Evolutionary conservation across 2,329 filamentous ascomycete genomes (phyloP).

Genomic region (Zasmidium cellare): DNA sequence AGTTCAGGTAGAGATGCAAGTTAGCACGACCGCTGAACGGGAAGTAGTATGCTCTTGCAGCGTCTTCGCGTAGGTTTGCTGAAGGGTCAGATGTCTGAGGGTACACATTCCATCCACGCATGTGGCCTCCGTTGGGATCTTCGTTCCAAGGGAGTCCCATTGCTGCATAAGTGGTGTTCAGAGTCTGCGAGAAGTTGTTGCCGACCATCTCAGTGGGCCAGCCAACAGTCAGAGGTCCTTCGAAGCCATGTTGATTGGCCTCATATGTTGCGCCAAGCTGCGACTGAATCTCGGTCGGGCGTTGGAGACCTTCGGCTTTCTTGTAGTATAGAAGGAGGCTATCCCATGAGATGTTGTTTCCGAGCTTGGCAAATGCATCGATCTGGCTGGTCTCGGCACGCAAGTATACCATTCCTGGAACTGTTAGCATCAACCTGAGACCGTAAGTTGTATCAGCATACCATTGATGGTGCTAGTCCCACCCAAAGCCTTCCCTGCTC

Average conservation of each 20-base stretch:
- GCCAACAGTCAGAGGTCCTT: slow-evolving; percentile 14
- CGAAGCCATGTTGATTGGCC: slow-evolving; percentile 6
- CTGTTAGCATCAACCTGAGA: background rate
- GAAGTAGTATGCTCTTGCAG: slow-evolving; percentile 50
- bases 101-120: slow-evolving; percentile 47
- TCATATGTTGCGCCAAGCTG: slow-evolving; percentile 13
- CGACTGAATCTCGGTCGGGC: slow-evolving; percentile 10
- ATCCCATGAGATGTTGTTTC: slow-evolving; percentile 34
- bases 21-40: slow-evolving; percentile 44
- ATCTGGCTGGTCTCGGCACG: slow-evolving; percentile 19
- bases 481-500: slow-evolving; percentile 38
- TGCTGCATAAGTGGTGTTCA: slow-evolving; percentile 40
- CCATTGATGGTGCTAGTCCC: slow-evolving; percentile 42
- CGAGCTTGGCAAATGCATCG: slow-evolving; percentile 38
- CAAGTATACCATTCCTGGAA: slow-evolving; percentile 22
- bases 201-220: slow-evolving; percentile 14
- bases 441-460: background rate
- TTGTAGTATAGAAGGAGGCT: slow-evolving; percentile 30
- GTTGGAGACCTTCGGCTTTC: slow-evolving; percentile 16
- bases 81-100: slow-evolving; percentile 44
- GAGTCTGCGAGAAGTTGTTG: slow-evolving; percentile 17
- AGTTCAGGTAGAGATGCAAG: slow-evolving; percentile 45
- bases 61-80: slow-evolving; percentile 45
- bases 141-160: slow-evolving; percentile 40
- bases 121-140: slow-evolving; percentile 45